phyloP scores from a whole-genome alignment of 768 basidiomycete genomes.

The Tephrocybe sp. region DNA sequence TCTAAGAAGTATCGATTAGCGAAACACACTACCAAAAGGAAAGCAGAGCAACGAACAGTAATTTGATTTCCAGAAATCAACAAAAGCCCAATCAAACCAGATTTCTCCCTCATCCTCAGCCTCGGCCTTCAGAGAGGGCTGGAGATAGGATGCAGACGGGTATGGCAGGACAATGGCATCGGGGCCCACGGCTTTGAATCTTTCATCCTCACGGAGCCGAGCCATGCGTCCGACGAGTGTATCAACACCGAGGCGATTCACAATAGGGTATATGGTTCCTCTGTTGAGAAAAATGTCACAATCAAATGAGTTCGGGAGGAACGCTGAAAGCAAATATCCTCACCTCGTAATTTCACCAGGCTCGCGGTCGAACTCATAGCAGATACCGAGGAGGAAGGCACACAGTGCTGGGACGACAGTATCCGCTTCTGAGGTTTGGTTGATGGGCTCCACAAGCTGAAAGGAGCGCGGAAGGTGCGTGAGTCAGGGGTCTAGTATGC shows the following conservation, averaged over 20 bases:
- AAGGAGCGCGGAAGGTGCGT: background rate
- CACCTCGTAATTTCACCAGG: slow-evolving; percentile 95
- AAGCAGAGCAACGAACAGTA: slow-evolving; percentile 64
- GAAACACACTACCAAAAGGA: background rate
- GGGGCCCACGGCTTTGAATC: slow-evolving; percentile 89
- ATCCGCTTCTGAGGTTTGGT: slow-evolving; percentile 85
- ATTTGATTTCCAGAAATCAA: slow-evolving; percentile 98
- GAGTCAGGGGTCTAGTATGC: background rate
- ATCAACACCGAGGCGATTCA: slow-evolving; percentile 89
- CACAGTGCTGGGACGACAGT: slow-evolving; percentile 87
- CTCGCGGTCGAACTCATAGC: slow-evolving; percentile 96
- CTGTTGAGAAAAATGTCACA: slow-evolving; percentile 35
- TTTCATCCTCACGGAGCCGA: slow-evolving; percentile 86
- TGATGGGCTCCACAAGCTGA: slow-evolving; percentile 89
- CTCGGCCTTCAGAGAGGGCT: slow-evolving; percentile 34
- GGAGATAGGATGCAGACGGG: slow-evolving; percentile 37
- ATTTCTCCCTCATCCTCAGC: slow-evolving; percentile 73
- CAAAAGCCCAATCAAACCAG: slow-evolving; percentile 98
- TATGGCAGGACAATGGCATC: slow-evolving; percentile 72
- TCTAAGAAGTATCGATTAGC: slow-evolving; percentile 41
- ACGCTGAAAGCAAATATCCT: slow-evolving; percentile 21
- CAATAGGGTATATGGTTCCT: slow-evolving; percentile 83
- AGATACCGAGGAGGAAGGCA: slow-evolving; percentile 87
- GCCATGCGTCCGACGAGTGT: slow-evolving; percentile 85
- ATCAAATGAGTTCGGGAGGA: background rate